Base-by-base conservation (phyloP, 2,329 filamentous ascomycete genomes). In the Hypoxylon sp. region DNA sequence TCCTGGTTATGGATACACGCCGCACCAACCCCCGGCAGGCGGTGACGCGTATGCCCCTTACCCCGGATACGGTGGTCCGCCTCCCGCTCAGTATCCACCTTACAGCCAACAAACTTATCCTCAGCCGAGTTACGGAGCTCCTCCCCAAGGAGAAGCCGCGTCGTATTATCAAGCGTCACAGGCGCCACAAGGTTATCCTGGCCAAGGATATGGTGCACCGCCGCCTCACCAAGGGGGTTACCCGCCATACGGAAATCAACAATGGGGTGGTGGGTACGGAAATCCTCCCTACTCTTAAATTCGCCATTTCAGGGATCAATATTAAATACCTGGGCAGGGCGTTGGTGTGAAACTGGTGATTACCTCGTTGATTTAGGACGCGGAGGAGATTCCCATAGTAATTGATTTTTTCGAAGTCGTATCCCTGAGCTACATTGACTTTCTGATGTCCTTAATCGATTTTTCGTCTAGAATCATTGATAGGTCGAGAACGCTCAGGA, bases 1-100 rank as follows among this genome's bases (percentile, higher is more conserved):
- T n/a, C 71, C 76, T 12, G 71, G 77, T 0, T 84, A 81, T 64
- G 80, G 81, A n/a, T 82, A 84, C 63, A 77, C 79, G 25, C 70
- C 80, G 43, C 77, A 77, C 63, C 65, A 73, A 61, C 59, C 70
- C 39, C 69, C 50, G 52, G 58, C 30, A n/a, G 60, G 57, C 19
- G 58, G 61, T 41, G 52, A 61, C 47, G 54, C 66, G 21, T 25
- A 45, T 12, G 50, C 54, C 21, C 53, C 66, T 16, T 70, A 70
- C 27, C 58, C 69, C 29, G 60, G 53, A 2, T 70, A 72, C 30
- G 68, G 54, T 23, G 52, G 53, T 9, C 51, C 41, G 30, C 57
- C 67, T 34, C 54, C 65, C 2, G 27, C 55, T n/a, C 66, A 66
- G 21, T 55, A 63, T 23, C 59, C 56, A 14, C 3, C 52, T 5